Conservation (phyloP, 2,329 filamentous ascomycete genomes). For the Geosmithia morbida region DNA sequence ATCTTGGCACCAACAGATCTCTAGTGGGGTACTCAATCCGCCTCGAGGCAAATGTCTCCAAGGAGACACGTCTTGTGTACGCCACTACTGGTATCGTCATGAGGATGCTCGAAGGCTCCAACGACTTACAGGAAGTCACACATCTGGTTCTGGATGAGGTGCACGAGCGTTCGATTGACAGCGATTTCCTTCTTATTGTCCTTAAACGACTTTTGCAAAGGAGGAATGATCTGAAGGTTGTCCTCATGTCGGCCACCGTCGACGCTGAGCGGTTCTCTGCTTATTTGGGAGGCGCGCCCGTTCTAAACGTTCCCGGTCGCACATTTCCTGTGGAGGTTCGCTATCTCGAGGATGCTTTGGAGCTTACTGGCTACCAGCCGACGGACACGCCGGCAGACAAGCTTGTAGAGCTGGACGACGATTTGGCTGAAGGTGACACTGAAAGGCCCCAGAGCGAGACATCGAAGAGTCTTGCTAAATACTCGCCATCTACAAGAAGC, state of each 20-base stretch:
- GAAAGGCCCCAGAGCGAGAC: constrained; percentile 36
- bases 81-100: constrained; percentile 91
- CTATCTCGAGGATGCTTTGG: constrained; percentile 86
- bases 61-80: constrained; percentile 74
- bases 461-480: constrained; percentile 52
- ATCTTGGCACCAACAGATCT: constrained; percentile 70
- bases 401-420: constrained; percentile 49
- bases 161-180: constrained; percentile 91
- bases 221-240: constrained; percentile 74
- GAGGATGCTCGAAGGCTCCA: constrained; percentile 85
- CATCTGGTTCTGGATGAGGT: constrained; percentile 96
- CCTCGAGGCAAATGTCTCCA: constrained; percentile 72
- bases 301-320: constrained; percentile 80
- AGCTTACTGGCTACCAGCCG: constrained; percentile 62
- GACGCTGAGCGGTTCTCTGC: constrained; percentile 83
- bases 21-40: constrained; percentile 91
- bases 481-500: constrained; percentile 62
- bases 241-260: constrained; percentile 96
- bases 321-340: constrained; percentile 84
- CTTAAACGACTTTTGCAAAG: constrained; percentile 66
- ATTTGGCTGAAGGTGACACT: constrained; percentile 33
- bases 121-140: constrained; percentile 77
- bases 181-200: constrained; percentile 88
- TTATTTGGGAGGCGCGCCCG: constrained; percentile 73
- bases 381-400: constrained; percentile 29